Base-by-base conservation (phyloP, 345 rosid genomes). In the Salix purpurea region DNA sequence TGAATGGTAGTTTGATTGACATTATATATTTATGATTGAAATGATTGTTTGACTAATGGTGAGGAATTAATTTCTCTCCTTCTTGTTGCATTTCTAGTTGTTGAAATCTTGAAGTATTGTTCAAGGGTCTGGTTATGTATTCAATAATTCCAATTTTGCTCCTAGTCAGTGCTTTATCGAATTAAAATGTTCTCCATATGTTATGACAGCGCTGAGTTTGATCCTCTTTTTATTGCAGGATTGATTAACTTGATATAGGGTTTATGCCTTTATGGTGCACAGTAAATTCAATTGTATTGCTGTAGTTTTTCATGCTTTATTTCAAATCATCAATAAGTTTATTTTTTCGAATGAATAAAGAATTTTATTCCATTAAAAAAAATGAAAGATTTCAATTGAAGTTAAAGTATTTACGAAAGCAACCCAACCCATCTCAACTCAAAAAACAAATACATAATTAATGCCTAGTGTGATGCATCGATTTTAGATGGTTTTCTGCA, bases 61-160 rank as follows among this genome's bases (percentile, higher is more conserved):
- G 28, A 67, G 64, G 46, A 52, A 66, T 73, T 46, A 0, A 37
- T 67, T 66, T 67, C 48, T 67, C 12, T 54, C 66, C 40, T 34
- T 71, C 32, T 7, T 40, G 66, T 15, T 40, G 19, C n/a, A 21
- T 60, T 64, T 28, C 62, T 26, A 69, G 75, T 40, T 52, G 52
- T 34, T 64, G 65, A 67, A 34, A 60, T 72, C 39, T 54, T 64
- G 24, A 65, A 72, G 37, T 68, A 39, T 71, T 70, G 39, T 69
- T 70, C 56, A 48, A 21, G 28, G 54, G 50, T 74, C 42, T 26
- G 28, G 36, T 65, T 4, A 44, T 71, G 32, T 72, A 65, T 42
- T 30, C 69, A 26, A 32, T 15, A 75, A 74, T 52, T 28, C 44
- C 16, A 69, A 46, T 34, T 28, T 15, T 10, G 77, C 65, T 71